phyloP scores from a whole-genome alignment of 331 rosid genomes.

The Quercus phellos region DNA sequence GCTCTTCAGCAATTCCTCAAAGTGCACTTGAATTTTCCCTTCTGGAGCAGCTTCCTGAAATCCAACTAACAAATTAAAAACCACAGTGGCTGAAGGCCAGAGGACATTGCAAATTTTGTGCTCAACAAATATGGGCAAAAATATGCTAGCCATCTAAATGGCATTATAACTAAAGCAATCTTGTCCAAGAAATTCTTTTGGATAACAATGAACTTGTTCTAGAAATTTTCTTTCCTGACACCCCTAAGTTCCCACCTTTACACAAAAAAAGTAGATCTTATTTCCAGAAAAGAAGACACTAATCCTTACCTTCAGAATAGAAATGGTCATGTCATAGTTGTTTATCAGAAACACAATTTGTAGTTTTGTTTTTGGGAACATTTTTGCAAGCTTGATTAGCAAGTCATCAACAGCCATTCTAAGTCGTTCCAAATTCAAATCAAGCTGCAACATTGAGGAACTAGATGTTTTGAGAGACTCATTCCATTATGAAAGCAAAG shows the following conservation, averaged over 20 bases:
- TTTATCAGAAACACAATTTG: conserved; percentile 91
- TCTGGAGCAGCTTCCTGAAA: conserved; percentile 91
- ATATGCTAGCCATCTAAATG: neutral
- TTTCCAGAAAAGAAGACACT: conserved; percentile 8
- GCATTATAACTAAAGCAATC: neutral
- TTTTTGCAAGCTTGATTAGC: conserved; percentile 90
- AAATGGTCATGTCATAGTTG: conserved; percentile 95
- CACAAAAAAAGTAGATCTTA: neutral
- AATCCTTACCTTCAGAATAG: conserved; percentile 76
- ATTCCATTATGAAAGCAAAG: neutral
- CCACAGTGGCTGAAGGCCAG: conserved; percentile 7
- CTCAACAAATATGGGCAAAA: neutral
- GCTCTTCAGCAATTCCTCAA: conserved; percentile 92
- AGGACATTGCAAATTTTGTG: neutral
- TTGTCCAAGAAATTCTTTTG: neutral
- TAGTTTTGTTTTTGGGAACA: conserved; percentile 63
- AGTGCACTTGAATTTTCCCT: conserved; percentile 89
- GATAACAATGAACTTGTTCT: neutral
- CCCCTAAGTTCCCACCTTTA: neutral
- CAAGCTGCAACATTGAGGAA: conserved; percentile 58
- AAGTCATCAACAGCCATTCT: conserved; percentile 96
- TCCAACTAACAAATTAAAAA: conserved; percentile 12
- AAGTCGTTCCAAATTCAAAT: conserved; percentile 75
- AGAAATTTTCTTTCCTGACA: neutral
- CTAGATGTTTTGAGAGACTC: neutral